Evolutionary conservation across 257 asterid genomes (phyloP), one percentile per base, ranked within the genome.

Genomic region (Plectranthus barbatus): DNA sequence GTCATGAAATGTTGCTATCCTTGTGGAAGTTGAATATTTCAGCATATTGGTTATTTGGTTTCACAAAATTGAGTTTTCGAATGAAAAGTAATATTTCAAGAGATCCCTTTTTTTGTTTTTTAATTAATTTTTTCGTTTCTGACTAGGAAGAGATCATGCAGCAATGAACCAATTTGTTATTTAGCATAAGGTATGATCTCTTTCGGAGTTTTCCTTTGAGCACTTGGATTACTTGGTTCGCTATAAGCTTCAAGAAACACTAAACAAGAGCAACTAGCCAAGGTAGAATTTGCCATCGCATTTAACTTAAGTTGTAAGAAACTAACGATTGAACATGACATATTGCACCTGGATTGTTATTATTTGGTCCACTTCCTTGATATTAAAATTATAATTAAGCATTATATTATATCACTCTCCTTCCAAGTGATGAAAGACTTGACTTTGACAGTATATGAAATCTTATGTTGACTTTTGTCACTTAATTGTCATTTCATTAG

Each of bases 111-210:
- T 56, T 52, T 26, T 48, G n/a, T 19, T 45, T 4, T n/a, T n/a
- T n/a, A n/a, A 12, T 51, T 71, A 57, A 17, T 47, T 23, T 41
- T 56, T 33, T 24, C n/a, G 33, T 41, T 59, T 73, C 60, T 52
- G 6, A 67, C 57, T 83, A 92, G 97, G 96, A 36, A 76, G 74
- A 51, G 75, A 63, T 65, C 90, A 67, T 72, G 83, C 90, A 64
- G 94, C 90, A 58, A 69, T 88, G 29, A n/a, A 62, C 96, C 41
- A 73, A 82, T 76, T 70, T 87, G 36, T 73, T 88, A 48, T 89
- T 89, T 72, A 83, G 77, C 76, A 82, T 62, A 81, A 70, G 96
- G 99, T 85, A 70, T 57, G 72, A 9, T 64, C 60, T 55, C 44
- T 17, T 9, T 21, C 18, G 9, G 44, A 42, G 17, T 48, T 66